Evolutionary conservation across 1,284 basidiomycete species (phyloP).

Genomic region (Lentinula novae-zelandiae): DNA sequence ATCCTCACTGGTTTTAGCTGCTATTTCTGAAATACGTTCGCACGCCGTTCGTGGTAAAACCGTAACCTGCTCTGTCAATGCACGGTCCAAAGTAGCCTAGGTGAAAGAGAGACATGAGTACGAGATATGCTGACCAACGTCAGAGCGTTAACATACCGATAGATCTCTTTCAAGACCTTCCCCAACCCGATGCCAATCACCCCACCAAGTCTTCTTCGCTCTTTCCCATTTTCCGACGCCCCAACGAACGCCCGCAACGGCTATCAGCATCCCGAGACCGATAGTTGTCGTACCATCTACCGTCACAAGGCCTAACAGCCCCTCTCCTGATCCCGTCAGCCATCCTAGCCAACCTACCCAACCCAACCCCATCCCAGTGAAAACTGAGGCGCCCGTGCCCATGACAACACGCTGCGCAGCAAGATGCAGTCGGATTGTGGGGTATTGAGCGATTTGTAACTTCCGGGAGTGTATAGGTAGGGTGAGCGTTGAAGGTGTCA

Average conservation of each 20-base stretch:
- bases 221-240: constrained; percentile 70
- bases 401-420: constrained; percentile 63
- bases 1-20: constrained; percentile 27
- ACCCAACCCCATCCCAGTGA: constrained; percentile 38
- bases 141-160: constrained; percentile 26
- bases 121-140: background rate
- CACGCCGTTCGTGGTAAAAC: background rate
- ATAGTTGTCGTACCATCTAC: constrained; percentile 56
- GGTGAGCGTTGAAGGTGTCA: constrained; percentile 42
- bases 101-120: background rate
- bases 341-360: constrained; percentile 57
- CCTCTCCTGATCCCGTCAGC: constrained; percentile 36
- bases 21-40: background rate
- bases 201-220: constrained; percentile 70
- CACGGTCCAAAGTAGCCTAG: constrained; percentile 1
- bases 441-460: constrained; percentile 52
- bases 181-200: constrained; percentile 67
- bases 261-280: constrained; percentile 56
- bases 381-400: constrained; percentile 43
- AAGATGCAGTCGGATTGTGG: constrained; percentile 62
- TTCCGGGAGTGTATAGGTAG: constrained; percentile 54
- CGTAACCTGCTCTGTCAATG: background rate
- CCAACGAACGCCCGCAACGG: constrained; percentile 57
- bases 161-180: constrained; percentile 73
- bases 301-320: constrained; percentile 33